A percentile compares a stretch with the other conserved stretches of the same genome.
Conservation (phyloP, 2,329 filamentous ascomycete genomes). For the Helicocarpus griseus region DNA sequence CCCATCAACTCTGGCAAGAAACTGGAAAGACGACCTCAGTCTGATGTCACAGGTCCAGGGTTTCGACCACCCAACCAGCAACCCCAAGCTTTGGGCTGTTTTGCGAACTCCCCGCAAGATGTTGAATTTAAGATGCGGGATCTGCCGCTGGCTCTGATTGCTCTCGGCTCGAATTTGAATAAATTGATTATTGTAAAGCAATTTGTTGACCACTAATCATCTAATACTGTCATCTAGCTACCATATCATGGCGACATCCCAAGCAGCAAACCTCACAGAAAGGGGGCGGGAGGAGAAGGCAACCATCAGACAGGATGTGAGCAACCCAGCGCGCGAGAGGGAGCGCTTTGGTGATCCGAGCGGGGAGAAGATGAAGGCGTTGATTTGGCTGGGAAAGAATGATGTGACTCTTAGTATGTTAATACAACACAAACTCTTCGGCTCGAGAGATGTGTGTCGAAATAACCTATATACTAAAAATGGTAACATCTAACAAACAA, state of each 20-base stretch:
- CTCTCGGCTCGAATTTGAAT: no score
- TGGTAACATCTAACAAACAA: no score
- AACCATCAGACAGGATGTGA: constrained; percentile 58
- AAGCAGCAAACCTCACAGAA: constrained; percentile 60
- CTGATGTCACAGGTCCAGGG: neutral
- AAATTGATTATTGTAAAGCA: no score
- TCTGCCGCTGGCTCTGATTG: no score
- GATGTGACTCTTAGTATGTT: constrained; percentile 54
- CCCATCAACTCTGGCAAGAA: neutral
- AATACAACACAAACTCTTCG: neutral
- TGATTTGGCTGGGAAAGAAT: constrained; percentile 77
- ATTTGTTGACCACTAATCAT: no score
- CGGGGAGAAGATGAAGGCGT: constrained; percentile 62
- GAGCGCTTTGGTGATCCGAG: constrained; percentile 41
- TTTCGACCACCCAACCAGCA: neutral
- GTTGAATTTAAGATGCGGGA: neutral
- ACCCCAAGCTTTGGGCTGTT: neutral
- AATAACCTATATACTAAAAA: no score
- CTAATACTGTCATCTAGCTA: neutral
- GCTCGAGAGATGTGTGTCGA: neutral
- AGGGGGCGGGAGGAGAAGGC: constrained; percentile 60
- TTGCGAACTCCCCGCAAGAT: neutral
- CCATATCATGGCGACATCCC: constrained; percentile 45
- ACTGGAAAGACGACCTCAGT: neutral
- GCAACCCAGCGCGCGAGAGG: constrained; percentile 51